Base-by-base conservation (phyloP, 352 stramenopile species). In the Phytophthora pseudosyringae region DNA sequence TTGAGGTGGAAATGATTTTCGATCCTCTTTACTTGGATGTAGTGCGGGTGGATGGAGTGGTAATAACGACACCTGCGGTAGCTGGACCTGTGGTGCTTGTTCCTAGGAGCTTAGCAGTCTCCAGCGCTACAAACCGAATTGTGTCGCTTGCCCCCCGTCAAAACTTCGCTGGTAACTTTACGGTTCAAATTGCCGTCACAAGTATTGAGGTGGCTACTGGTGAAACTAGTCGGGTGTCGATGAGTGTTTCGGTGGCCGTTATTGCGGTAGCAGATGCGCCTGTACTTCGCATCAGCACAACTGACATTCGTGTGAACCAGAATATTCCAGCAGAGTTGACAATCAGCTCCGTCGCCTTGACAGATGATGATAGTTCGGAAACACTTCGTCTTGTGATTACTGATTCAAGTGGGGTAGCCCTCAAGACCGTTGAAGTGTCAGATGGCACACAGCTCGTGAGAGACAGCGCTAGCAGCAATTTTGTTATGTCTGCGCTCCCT, bases 331-430 rank as follows among this genome's bases (percentile, higher is more conserved):
- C 54, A 1, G 71, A 81, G 1, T 48, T 89, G 11, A 46, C 52
- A 1, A n/a, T 87, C 10, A 63, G 47, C 1, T 68, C 33, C 7
- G 21, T 88, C 0, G 33, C 57, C 3, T 51, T 85, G 4, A 64
- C 57, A 1, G 78, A 88, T 40, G 67, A 59, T 6, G 80, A 88
- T 26, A 75, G 49, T 2, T 89, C 80, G 0, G 80, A 89, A 45
- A 39, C 49, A 7, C 64, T 89, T 2, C 56, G 53, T 1, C 53
- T 89, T 4, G 16, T 75, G 8, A 32, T 89, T 26, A 64, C 36
- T 3, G 69, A 77, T 50, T n/a, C 31, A 3, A 63, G 32, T n/a
- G 44, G 55, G n/a, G 35, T 11, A 10, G 70, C 59, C 4, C 51
- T 85, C 7, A 59, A 66, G 1, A 43, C 63, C 0, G 54, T 80